These are phyloP conservation scores for Linderniella brevidens DNA, from an alignment of 257 asterid species.

Conservation along the genomic window DNA sequence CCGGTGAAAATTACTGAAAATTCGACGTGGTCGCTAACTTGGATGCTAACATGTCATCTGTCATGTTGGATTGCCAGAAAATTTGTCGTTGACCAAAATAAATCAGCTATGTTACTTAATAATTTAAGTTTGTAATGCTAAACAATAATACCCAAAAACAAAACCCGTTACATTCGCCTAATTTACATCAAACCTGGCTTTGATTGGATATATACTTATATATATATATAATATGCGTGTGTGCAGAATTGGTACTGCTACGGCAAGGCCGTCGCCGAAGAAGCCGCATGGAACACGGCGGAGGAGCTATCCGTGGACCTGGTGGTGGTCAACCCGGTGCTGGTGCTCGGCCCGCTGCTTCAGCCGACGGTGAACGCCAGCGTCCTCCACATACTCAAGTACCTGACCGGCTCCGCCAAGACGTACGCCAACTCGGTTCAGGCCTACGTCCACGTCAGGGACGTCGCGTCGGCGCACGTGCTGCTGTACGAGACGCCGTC, in stretches of 20 bases:
- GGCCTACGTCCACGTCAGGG: slow-evolving; percentile 78
- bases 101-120: too few species aligned
- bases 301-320: slow-evolving; percentile 53
- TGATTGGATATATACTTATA: too few species aligned
- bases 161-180: too few species aligned
- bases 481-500: slow-evolving; percentile 64
- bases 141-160: too few species aligned
- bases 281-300: slow-evolving; percentile 59
- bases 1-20: too few species aligned
- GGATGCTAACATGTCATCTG: too few species aligned
- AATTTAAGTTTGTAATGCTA: too few species aligned
- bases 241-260: slow-evolving; percentile 88
- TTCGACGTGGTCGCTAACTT: too few species aligned
- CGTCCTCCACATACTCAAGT: slow-evolving; percentile 71
- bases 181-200: too few species aligned
- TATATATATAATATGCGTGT: background rate
- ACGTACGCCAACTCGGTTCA: slow-evolving; percentile 73
- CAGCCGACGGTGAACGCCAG: slow-evolving; percentile 83
- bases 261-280: slow-evolving; percentile 81
- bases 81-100: too few species aligned
- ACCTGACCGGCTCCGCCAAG: slow-evolving; percentile 76
- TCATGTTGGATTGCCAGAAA: too few species aligned
- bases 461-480: slow-evolving; percentile 74
- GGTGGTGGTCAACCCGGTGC: slow-evolving; percentile 69
- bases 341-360: slow-evolving; percentile 72